Evolutionary conservation across 2,329 filamentous ascomycete genomes (phyloP).

Genomic region (Fusarium denticulatum): DNA sequence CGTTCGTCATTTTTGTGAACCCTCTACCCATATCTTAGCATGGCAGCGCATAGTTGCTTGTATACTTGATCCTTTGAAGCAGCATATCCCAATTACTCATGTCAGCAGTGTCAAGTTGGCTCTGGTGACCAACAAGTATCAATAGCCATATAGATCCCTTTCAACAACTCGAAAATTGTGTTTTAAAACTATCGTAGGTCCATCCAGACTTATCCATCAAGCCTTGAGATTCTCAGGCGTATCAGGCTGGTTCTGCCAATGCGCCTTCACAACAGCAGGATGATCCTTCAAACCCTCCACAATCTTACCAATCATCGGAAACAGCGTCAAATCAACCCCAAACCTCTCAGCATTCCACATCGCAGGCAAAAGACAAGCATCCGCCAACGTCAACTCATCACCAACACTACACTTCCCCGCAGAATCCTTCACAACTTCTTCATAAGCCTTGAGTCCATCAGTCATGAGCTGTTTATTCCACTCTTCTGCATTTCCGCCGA

Average conservation of each 20-base stretch:
- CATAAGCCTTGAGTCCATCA: conserved; percentile 66
- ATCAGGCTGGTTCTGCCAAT: conserved; percentile 65
- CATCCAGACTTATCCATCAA: neutral
- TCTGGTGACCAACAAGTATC: no score
- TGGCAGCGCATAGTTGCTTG: neutral
- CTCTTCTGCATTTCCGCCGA: conserved; percentile 54
- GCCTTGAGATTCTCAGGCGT: conserved; percentile 48
- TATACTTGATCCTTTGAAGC: neutral
- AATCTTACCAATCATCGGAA: conserved; percentile 58
- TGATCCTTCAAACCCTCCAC: conserved; percentile 57
- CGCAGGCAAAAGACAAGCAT: conserved; percentile 67
- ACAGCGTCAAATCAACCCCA: conserved; percentile 61
- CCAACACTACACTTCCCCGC: conserved; percentile 66
- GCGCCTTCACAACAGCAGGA: conserved; percentile 61
- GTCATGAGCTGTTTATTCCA: conserved; percentile 64
- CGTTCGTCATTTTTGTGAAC: accelerated
- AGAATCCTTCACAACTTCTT: conserved; percentile 51
- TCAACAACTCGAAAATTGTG: no score
- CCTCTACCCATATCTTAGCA: no score
- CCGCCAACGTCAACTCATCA: conserved; percentile 65
- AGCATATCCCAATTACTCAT: neutral
- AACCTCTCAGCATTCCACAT: conserved; percentile 66
- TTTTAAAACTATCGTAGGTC: no score
- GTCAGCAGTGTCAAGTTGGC: no score
- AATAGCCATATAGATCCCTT: no score